Conservation (phyloP, 2,329 filamentous ascomycete genomes). For the Orbilia blumenaviensis region DNA sequence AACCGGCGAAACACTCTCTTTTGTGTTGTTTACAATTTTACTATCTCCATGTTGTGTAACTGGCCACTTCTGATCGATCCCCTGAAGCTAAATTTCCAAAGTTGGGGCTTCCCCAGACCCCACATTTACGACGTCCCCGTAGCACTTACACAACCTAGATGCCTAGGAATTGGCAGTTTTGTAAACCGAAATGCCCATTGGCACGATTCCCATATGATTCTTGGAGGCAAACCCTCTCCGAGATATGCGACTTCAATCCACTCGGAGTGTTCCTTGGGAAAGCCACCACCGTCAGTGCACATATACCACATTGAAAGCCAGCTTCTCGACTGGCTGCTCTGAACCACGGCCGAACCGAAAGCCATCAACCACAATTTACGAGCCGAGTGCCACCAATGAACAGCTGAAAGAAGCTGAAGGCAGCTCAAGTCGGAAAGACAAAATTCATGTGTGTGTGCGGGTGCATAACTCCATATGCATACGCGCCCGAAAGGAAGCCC, state of each 20-base stretch:
- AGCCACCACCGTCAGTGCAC: slow-evolving; percentile 34
- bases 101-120: slow-evolving; percentile 25
- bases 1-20: slow-evolving; percentile 20
- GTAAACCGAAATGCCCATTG: slow-evolving; percentile 21
- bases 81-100: too few species aligned
- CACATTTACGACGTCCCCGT: neutral
- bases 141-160: slow-evolving; percentile 1
- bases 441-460: neutral
- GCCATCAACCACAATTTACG: neutral
- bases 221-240: neutral
- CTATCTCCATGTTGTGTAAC: slow-evolving; percentile 21
- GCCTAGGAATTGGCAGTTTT: slow-evolving; percentile 39
- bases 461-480: slow-evolving; percentile 7
- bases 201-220: neutral
- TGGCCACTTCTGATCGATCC: neutral
- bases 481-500: slow-evolving; percentile 21
- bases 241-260: neutral
- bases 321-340: neutral
- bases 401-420: neutral
- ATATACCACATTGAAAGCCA: slow-evolving; percentile 16
- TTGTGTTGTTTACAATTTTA: slow-evolving; percentile 33
- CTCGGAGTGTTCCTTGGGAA: neutral
- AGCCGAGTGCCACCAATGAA: neutral
- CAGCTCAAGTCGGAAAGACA: neutral
- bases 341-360: slow-evolving; percentile 17